These are phyloP conservation scores for Rhododendron molle DNA, from an alignment of 148 eudicot genomes.

Conservation along the genomic window DNA sequence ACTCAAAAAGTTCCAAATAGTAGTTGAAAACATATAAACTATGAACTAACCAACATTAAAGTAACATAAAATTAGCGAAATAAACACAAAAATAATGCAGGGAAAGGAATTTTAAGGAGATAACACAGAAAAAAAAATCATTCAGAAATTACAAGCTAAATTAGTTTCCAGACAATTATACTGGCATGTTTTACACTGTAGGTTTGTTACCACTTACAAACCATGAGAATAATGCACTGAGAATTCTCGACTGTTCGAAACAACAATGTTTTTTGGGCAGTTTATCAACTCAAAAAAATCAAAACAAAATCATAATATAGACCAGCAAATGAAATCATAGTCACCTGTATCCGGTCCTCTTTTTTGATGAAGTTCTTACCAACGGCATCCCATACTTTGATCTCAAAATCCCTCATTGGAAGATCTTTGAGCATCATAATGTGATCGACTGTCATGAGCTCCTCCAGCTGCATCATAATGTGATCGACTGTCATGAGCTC, in stretches of 20 bases:
- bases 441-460: conserved; percentile 23
- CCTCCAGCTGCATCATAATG: conserved; percentile 16
- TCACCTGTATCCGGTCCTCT: conserved; percentile 50
- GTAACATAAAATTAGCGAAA: background rate
- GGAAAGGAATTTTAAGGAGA: background rate
- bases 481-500: conserved; percentile 13
- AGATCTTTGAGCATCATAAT: conserved; percentile 23
- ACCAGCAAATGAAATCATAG: background rate
- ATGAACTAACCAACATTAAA: background rate
- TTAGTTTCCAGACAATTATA: background rate
- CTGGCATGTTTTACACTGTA: background rate
- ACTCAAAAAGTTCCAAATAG: background rate
- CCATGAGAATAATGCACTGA: background rate
- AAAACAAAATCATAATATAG: conserved; percentile 5
- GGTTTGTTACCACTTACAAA: background rate
- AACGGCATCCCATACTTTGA: conserved; percentile 42
- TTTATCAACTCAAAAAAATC: conserved; percentile 3
- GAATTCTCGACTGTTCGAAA: background rate
- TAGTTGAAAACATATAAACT: background rate
- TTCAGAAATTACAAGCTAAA: background rate
- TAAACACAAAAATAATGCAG: background rate
- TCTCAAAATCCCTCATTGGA: conserved; percentile 46
- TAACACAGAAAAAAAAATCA: background rate
- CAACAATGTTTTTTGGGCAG: background rate
- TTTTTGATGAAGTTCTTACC: conserved; percentile 29